These are phyloP conservation scores for Penicillium waksmanii DNA, from an alignment of 495 filamentous ascomycete species.

Conservation along the genomic window DNA sequence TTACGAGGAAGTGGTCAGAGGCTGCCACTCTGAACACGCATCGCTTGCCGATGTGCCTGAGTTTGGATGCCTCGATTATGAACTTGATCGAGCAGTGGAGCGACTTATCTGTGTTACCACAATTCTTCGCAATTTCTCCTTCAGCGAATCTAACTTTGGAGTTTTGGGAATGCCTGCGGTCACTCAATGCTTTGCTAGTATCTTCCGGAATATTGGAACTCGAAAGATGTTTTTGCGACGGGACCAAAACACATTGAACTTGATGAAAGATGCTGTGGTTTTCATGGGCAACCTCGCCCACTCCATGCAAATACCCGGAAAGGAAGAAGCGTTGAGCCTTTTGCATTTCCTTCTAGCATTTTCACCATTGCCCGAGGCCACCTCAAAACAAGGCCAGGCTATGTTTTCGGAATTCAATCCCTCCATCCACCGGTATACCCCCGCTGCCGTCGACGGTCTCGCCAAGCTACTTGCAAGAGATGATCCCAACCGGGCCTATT, in stretches of 20 bases:
- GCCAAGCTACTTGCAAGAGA: constrained; percentile 93
- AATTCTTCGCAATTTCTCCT: constrained; percentile 90
- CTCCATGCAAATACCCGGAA: constrained; percentile 77
- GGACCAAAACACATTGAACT: constrained; percentile 81
- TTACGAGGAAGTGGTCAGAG: constrained; percentile 86
- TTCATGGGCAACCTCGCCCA: constrained; percentile 87
- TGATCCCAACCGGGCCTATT: constrained; percentile 86
- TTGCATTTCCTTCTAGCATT: constrained; percentile 91
- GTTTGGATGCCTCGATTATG: constrained; percentile 78
- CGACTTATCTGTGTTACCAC: constrained; percentile 88
- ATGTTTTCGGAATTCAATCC: constrained; percentile 84
- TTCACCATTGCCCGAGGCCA: constrained; percentile 69
- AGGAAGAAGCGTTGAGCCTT: constrained; percentile 85
- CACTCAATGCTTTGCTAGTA: constrained; percentile 75
- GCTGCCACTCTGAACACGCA: constrained; percentile 70
- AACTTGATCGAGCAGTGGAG: constrained; percentile 85
- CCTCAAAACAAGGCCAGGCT: constrained; percentile 54
- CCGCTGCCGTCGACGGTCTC: constrained; percentile 83
- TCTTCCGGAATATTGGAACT: constrained; percentile 87
- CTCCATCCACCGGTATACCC: constrained; percentile 81
- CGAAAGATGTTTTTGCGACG: constrained; percentile 83
- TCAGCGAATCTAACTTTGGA: constrained; percentile 72
- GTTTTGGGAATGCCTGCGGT: constrained; percentile 73
- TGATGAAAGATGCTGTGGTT: constrained; percentile 94
- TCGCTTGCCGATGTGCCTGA: constrained; percentile 68